Conservation (phyloP, 192 early-diverging fungal genomes). For the Chytriomyces sp. region DNA sequence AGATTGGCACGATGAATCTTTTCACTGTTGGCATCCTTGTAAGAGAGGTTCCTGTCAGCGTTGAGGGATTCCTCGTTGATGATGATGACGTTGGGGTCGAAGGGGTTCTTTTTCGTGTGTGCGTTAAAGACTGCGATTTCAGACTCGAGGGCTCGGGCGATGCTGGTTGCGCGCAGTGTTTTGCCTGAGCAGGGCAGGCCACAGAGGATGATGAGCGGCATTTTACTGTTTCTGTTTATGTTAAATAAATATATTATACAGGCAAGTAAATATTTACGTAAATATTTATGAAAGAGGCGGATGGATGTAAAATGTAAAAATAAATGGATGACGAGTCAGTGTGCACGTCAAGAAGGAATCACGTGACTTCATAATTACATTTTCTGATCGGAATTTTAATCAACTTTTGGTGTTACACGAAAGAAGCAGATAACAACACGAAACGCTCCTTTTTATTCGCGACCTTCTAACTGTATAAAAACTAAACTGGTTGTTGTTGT, state of each 20-base stretch:
- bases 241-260: not conserved
- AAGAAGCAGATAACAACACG: too few relatives aligned
- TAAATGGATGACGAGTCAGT: not conserved
- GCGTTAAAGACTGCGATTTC: slow-evolving; percentile 34
- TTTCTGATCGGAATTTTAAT: not conserved
- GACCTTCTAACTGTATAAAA: too few relatives aligned
- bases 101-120: not conserved
- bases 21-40: slow-evolving; percentile 71
- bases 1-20: slow-evolving; percentile 86
- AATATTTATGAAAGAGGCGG: not conserved
- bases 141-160: slow-evolving; percentile 63
- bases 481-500: too few relatives aligned
- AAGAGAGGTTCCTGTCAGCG: slow-evolving; percentile 63
- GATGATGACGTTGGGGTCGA: slow-evolving; percentile 56
- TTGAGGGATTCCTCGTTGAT: slow-evolving; percentile 81
- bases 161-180: slow-evolving; percentile 75
- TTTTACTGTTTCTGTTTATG: slow-evolving; percentile 40
- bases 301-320: not conserved
- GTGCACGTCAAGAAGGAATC: not conserved
- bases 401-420: too few relatives aligned
- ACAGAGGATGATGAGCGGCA: slow-evolving; percentile 91
- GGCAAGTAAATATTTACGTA: not conserved
- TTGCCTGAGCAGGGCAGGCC: slow-evolving; percentile 93
- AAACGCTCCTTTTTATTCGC: too few relatives aligned
- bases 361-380: not conserved